Evolutionary conservation across 345 rosid genomes (phyloP), one percentile per base, ranked within the genome.

Genomic region (Eucalyptus curtisii): DNA sequence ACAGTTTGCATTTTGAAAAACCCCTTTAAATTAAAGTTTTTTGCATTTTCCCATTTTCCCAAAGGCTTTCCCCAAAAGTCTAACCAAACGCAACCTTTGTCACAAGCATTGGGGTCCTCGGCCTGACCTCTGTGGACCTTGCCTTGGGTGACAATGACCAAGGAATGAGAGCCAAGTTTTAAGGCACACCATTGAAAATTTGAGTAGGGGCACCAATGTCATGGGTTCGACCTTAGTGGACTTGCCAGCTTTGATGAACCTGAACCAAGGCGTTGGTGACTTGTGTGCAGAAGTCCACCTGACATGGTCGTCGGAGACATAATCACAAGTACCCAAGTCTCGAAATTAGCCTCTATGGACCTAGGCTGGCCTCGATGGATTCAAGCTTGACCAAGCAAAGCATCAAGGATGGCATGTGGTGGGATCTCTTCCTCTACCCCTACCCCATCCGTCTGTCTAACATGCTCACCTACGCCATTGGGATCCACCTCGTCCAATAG

Each of bases 401-500:
- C 79, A 66, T 0, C 6, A 3, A 4, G 42, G 12, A 31, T 19
- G 22, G 42, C 22, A 37, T 31, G 42, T 8, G 24, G 79, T 0
- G 12, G 10, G 40, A 66, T 8, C 92, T 97, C 6, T 86, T 97
- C 50, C 20, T 96, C 87, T 89, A 87, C 55, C 97, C 97, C 97
- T 5, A 96, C 93, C 0, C 95, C 94, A 1, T 76, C 93, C 1
- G 5, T 66, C 11, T 9, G 5, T 66, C 11, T 9, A 94, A 49
- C 98, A 91, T 95, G 37, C 81, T 96, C 81, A 88, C 93, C 87
- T 94, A 95, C 33, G 95, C 89, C 7, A 13, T 95, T 13, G 95
- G 98, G 5, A 95, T 97, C 85, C 96, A 96, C 61, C 93, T 89
- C 48, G 9, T 96, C 94, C 99, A 96, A 55, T 97, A 96, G 90